These are phyloP conservation scores for Globisporangium paroecandrum DNA, from an alignment of 352 stramenopile species.

Conservation along the genomic window DNA sequence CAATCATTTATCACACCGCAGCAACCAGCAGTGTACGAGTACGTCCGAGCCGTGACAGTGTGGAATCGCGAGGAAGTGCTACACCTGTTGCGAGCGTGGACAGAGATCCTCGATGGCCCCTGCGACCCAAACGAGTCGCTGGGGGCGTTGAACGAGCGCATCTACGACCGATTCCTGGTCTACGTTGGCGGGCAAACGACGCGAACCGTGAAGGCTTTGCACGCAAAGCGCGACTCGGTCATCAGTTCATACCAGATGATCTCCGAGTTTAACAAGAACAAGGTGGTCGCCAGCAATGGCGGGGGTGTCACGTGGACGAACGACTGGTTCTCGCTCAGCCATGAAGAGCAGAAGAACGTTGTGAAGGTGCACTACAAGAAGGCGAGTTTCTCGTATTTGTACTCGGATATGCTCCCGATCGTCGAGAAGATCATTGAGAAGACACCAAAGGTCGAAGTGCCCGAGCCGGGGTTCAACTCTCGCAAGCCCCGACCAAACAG, in stretches of 20 bases:
- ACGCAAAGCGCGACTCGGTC: constrained; percentile 17
- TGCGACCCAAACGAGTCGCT: constrained; percentile 2
- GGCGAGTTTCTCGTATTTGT: constrained; percentile 18
- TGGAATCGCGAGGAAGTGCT: constrained; percentile 15
- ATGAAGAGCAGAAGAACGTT: constrained; percentile 13
- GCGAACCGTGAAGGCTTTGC: constrained; percentile 13
- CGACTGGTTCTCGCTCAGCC: constrained; percentile 11
- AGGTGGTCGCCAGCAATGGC: background rate
- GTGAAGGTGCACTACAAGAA: constrained; percentile 15
- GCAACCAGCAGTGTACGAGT: background rate
- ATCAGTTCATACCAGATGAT: constrained; percentile 16
- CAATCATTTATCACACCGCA: no score
- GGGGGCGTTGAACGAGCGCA: constrained; percentile 9
- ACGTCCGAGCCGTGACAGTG: background rate
- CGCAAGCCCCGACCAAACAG: constrained; percentile 11
- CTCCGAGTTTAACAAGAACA: constrained; percentile 10
- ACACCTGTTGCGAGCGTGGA: constrained; percentile 11
- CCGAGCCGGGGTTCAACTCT: background rate
- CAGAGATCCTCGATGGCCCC: constrained; percentile 4
- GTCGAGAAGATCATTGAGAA: constrained; percentile 12
- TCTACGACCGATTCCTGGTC: constrained; percentile 10
- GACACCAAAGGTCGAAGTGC: constrained; percentile 1
- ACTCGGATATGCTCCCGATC: constrained; percentile 13
- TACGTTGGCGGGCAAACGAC: constrained; percentile 4
- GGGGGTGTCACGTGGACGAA: background rate